A percentile compares a stretch with the other conserved stretches of the same genome.
Evolutionary conservation across 2,329 filamentous ascomycete genomes (phyloP).

Genomic region (Pezicula neosporulosa): DNA sequence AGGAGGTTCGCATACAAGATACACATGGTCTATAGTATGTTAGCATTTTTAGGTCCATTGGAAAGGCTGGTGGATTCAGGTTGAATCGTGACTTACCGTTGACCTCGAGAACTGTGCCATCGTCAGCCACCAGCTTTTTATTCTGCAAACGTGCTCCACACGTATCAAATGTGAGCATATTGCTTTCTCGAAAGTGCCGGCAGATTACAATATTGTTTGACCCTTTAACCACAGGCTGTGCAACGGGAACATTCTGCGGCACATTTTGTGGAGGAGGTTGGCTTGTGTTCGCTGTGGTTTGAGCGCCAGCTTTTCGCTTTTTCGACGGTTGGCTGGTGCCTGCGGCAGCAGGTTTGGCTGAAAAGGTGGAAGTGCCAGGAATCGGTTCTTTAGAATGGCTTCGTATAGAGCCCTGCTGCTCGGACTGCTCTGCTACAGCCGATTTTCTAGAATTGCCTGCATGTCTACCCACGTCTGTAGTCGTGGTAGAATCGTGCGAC

Average conservation of each 20-base stretch:
- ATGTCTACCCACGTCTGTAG: constrained; percentile 12
- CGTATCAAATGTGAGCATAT: constrained; percentile 85
- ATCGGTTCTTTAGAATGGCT: constrained; percentile 41
- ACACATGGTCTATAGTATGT: constrained; percentile 68
- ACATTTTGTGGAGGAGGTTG: constrained; percentile 9
- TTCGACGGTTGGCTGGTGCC: constrained; percentile 53
- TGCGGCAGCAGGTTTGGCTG: constrained; percentile 37
- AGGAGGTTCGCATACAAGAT: constrained; percentile 94
- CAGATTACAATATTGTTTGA: constrained; percentile 12
- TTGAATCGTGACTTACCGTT: constrained; percentile 66
- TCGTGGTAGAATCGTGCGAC: constrained; percentile 13
- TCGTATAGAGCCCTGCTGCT: constrained; percentile 21
- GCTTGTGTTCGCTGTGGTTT: constrained; percentile 20
- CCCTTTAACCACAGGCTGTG: constrained; percentile 12
- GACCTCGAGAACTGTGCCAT: constrained; percentile 76
- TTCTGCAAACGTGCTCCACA: constrained; percentile 66
- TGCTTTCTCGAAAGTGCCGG: constrained; percentile 54
- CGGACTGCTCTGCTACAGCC: constrained; percentile 21
- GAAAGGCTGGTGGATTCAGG: constrained; percentile 5
- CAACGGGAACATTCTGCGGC: constrained; percentile 5
- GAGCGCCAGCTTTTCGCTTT: constrained; percentile 73
- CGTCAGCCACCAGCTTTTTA: constrained; percentile 81
- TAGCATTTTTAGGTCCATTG: constrained; percentile 8
- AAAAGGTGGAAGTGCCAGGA: constrained; percentile 56
- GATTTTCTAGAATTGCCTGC: constrained; percentile 36